These are phyloP conservation scores for Picea mariana DNA, from an alignment of 83 land plant genomes.

Conservation along the genomic window DNA sequence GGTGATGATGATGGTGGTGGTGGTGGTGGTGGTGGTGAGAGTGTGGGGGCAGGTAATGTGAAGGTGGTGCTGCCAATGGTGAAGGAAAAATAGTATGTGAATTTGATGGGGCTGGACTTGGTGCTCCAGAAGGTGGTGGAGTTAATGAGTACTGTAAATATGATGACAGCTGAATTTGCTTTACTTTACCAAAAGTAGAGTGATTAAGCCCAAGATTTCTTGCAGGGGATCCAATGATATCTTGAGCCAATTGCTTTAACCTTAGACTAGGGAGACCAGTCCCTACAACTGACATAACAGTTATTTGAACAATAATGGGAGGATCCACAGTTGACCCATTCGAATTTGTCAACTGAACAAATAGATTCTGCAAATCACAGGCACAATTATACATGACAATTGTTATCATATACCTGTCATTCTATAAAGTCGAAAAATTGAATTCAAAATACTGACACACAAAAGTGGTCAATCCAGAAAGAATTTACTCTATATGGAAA, in stretches of 20 bases:
- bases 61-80: neutral
- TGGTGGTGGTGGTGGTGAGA: conserved; percentile 24
- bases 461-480: no score
- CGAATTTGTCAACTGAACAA: conserved; percentile 50
- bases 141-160: conserved; percentile 28
- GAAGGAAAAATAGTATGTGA: no score
- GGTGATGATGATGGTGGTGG: conserved; percentile 33
- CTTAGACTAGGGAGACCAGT: conserved; percentile 22
- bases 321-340: conserved; percentile 57
- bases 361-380: conserved; percentile 49
- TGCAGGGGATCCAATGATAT: conserved; percentile 42
- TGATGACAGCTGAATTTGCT: conserved; percentile 61
- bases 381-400: neutral
- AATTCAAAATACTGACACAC: no score
- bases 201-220: conserved; percentile 74
- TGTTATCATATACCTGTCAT: neutral
- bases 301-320: conserved; percentile 60
- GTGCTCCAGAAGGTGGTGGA: conserved; percentile 33
- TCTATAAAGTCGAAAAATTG: no score
- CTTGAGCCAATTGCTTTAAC: conserved; percentile 60
- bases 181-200: conserved; percentile 69
- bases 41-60: conserved; percentile 38
- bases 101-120: conserved; percentile 21
- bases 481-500: neutral
- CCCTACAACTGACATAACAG: conserved; percentile 50